These are phyloP conservation scores for Apiotrichum gracile DNA, from an alignment of 1,284 basidiomycete genomes.

Conservation along the genomic window DNA sequence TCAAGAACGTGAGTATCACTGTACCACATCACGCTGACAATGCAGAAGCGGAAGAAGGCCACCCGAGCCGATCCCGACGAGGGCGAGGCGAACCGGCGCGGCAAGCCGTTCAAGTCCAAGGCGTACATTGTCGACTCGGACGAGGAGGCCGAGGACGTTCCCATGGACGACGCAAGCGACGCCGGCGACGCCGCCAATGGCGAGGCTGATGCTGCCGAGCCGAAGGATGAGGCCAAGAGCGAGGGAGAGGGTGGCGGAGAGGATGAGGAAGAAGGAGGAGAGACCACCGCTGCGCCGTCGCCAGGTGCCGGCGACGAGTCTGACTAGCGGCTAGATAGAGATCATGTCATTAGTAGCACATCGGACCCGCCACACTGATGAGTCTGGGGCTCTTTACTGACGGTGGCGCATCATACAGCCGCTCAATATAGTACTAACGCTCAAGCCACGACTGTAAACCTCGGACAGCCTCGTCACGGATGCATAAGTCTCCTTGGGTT, in stretches of 20 bases:
- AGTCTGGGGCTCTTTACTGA: no score
- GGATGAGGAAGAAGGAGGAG: not conserved
- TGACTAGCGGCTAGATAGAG: not conserved
- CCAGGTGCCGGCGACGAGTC: not conserved
- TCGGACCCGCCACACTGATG: no score
- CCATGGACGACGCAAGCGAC: not conserved
- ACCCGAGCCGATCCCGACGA: constrained; percentile 31
- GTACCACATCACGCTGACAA: constrained; percentile 1
- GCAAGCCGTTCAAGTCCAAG: constrained; percentile 44
- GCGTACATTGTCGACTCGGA: constrained; percentile 41
- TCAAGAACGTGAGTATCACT: constrained; percentile 20
- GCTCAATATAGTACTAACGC: no score
- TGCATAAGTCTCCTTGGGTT: no score
- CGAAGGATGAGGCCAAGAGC: no score
- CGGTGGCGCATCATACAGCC: no score
- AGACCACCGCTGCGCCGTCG: not conserved
- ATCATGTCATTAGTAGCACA: not conserved
- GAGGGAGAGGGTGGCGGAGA: not conserved
- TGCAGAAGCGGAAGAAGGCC: constrained; percentile 7
- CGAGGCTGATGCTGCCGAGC: no score
- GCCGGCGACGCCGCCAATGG: no score
- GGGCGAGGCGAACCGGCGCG: constrained; percentile 20
- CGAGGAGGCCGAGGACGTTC: constrained; percentile 27
- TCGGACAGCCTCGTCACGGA: no score
- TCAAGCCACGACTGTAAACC: no score